Base-by-base conservation (phyloP, 2,329 filamentous ascomycete species). In the Sphaerulina populicola region DNA sequence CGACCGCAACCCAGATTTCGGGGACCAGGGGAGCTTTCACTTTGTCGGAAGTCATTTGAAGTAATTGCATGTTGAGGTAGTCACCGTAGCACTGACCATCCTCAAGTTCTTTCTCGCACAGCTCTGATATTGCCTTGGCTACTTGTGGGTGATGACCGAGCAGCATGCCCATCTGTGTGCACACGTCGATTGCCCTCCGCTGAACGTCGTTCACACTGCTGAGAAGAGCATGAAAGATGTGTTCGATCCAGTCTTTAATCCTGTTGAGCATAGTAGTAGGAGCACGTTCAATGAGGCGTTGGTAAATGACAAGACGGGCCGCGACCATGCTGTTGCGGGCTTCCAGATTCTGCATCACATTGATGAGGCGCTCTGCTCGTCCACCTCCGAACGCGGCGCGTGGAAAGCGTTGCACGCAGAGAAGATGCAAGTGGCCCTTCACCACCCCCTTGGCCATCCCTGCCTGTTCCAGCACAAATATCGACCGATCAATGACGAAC, bases 1-100 rank as follows among this genome's bases (percentile, higher is more conserved):
- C 80, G 2, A 94, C 74, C 33, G 88, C 79, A 52, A 86, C 85
- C 91, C 91, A 97, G 18, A 97, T 87, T 58, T 89, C 86, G 5
- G 93, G 90, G 0, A 94, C 89, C 36, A 80, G 75, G 0, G 75
- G 68, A 8, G 79, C 80, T 18, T 80, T 77, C 10, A 81, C 77
- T 56, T 81, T 78, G 23, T 72, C 70, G 4, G 71, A 62, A 57
- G 84, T 75, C 82, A 93, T 87, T 9, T 75, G 73, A 50, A 77
- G 78, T 47, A 97, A 73, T 30, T 80, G 78, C 15, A 78, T 74
- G 37, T 80, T 78, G 58, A 91, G 82, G 60, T 82, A 83, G 8
- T 84, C 78, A 35, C 83, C 81, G 60, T 89, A 87, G 14, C 74
- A 82, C 48, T 75, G 74, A 43, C 78, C 77, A 15, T 81, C 66